phyloP scores from a whole-genome alignment of 2,329 filamentous ascomycete species.

The Fusarium nanum region DNA sequence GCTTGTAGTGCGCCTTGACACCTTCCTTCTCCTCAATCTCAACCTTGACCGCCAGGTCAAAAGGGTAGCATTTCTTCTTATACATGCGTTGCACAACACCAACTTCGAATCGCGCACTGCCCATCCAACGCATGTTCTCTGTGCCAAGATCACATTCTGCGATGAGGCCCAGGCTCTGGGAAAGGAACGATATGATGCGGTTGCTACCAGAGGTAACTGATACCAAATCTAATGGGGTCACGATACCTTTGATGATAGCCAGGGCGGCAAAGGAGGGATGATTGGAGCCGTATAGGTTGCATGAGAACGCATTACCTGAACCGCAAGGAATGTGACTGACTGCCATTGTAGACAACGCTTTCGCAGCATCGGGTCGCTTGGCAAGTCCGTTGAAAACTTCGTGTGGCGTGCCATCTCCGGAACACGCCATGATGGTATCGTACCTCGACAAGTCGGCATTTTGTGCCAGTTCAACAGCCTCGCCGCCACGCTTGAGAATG shows the following conservation, averaged over 20 bases:
- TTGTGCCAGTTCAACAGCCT: slow-evolving; percentile 82
- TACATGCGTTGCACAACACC: slow-evolving; percentile 84
- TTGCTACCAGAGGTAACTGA: slow-evolving; percentile 85
- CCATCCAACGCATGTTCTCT: slow-evolving; percentile 94
- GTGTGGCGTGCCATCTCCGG: slow-evolving; percentile 90
- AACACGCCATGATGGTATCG: slow-evolving; percentile 89
- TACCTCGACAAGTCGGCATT: slow-evolving; percentile 81
- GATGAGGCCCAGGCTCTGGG: slow-evolving; percentile 88
- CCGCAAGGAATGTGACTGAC: slow-evolving; percentile 92
- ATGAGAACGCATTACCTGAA: slow-evolving; percentile 92
- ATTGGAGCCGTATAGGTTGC: slow-evolving; percentile 87
- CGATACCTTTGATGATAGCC: slow-evolving; percentile 85
- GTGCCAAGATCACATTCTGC: slow-evolving; percentile 92
- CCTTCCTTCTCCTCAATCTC: slow-evolving; percentile 79
- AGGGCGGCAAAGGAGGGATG: slow-evolving; percentile 81
- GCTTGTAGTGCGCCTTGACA: slow-evolving; percentile 79
- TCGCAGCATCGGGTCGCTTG: slow-evolving; percentile 77
- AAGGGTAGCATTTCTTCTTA: slow-evolving; percentile 83
- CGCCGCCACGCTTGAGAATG: slow-evolving; percentile 76
- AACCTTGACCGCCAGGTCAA: slow-evolving; percentile 86
- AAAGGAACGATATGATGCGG: slow-evolving; percentile 86
- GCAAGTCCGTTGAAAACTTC: slow-evolving; percentile 96
- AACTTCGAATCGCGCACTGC: slow-evolving; percentile 82
- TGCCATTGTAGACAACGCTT: slow-evolving; percentile 80
- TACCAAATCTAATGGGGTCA: slow-evolving; percentile 85